These are phyloP conservation scores for Spatholobus suberectus DNA, from an alignment of 306 rosid species.

Conservation along the genomic window DNA sequence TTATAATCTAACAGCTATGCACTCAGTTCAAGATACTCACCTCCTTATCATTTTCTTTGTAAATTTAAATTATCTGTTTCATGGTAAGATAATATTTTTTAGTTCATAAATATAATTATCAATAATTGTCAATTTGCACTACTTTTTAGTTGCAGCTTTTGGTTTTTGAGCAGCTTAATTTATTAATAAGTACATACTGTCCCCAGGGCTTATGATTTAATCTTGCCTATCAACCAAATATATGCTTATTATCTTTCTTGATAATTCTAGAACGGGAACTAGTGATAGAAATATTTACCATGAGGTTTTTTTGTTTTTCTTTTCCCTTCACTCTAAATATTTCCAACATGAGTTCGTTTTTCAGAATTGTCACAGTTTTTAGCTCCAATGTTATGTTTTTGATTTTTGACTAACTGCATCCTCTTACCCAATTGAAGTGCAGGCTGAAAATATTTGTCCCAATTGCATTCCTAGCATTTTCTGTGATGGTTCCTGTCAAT, in stretches of 20 bases:
- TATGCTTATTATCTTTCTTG: background rate
- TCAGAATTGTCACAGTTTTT: background rate
- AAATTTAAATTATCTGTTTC: too few relatives aligned
- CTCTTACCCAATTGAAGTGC: conserved; percentile 48
- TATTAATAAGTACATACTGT: background rate
- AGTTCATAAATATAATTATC: too few relatives aligned
- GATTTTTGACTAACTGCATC: conserved; percentile 34
- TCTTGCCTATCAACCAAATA: background rate
- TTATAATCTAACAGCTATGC: too few relatives aligned
- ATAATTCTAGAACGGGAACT: background rate
- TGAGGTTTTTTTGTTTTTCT: background rate
- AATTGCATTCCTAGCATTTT: conserved; percentile 74
- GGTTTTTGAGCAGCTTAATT: too few relatives aligned
- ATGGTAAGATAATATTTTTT: too few relatives aligned
- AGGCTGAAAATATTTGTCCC: conserved; percentile 95
- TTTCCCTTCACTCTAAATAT: background rate
- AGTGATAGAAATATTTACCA: background rate
- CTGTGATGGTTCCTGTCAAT: conserved; percentile 90
- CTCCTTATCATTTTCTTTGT: too few relatives aligned
- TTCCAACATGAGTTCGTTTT: conserved; percentile 1
- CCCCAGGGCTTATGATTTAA: background rate
- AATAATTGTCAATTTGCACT: background rate
- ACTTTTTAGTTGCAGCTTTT: too few relatives aligned
- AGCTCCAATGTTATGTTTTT: background rate
- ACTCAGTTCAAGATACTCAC: too few relatives aligned